These are phyloP conservation scores for Paspalum notatum DNA, from an alignment of 176 grass and related monocot genomes.

Conservation along the genomic window DNA sequence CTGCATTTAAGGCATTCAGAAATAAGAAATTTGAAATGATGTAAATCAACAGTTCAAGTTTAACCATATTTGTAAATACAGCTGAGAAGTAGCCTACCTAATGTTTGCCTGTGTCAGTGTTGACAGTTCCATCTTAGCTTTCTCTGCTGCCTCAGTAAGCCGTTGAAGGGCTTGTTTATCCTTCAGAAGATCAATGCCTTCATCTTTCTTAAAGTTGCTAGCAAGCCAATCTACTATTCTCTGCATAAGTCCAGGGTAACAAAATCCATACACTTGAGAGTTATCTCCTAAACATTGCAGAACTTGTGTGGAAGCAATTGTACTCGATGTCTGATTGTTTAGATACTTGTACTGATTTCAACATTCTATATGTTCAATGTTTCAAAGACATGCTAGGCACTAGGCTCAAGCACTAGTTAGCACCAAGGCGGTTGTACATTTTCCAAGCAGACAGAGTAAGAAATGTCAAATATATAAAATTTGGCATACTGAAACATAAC, in stretches of 20 bases:
- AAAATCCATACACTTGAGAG: conserved; percentile 17
- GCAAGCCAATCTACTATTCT: conserved; percentile 97
- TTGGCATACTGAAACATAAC: not conserved
- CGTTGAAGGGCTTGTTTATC: conserved; percentile 99
- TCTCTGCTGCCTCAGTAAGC: conserved; percentile 94
- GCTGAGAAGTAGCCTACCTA: conserved; percentile 55
- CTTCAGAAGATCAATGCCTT: conserved; percentile 92
- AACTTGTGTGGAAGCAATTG: not conserved
- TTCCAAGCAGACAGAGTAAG: not conserved
- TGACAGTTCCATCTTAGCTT: conserved; percentile 98
- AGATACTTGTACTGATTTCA: not conserved
- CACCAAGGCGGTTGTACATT: not conserved
- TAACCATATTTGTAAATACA: conserved; percentile 1
- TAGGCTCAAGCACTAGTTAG: not conserved
- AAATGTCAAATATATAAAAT: not conserved
- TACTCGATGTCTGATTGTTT: not conserved
- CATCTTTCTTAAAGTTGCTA: conserved; percentile 88
- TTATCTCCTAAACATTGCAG: not conserved
- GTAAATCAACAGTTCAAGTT: not conserved
- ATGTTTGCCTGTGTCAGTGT: conserved; percentile 91
- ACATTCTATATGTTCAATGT: not conserved
- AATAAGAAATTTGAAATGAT: conserved; percentile 18
- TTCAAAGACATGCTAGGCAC: not conserved
- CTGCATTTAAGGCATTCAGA: conserved; percentile 43
- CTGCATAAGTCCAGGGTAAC: conserved; percentile 48